phyloP scores from a whole-genome alignment of 2,329 filamentous ascomycete species.

The Diaporthe destruens region DNA sequence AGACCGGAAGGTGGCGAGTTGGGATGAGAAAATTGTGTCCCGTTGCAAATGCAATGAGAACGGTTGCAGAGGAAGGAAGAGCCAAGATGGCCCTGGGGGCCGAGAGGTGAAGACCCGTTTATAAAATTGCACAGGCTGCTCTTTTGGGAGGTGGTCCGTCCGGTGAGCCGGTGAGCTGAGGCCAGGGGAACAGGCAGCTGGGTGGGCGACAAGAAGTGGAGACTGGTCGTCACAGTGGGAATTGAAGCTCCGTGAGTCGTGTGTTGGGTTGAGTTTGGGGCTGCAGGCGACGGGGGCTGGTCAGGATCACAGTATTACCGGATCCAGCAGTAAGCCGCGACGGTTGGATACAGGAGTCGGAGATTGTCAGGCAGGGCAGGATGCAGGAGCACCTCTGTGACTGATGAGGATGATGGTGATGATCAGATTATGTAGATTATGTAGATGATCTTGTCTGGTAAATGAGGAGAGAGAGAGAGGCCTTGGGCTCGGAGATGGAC shows the following conservation, averaged over 20 bases:
- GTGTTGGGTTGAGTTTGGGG: slow-evolving; percentile 24
- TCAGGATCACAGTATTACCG: slow-evolving; percentile 30
- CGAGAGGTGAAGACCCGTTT: slow-evolving; percentile 37
- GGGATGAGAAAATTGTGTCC: slow-evolving; percentile 30
- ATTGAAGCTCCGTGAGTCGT: slow-evolving; percentile 30
- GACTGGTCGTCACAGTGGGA: slow-evolving; percentile 24
- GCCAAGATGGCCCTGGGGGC: slow-evolving; percentile 28
- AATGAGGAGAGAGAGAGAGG: neutral
- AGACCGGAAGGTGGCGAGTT: slow-evolving; percentile 41
- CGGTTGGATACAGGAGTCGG: slow-evolving; percentile 22
- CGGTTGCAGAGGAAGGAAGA: slow-evolving; percentile 34
- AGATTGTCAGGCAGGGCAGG: slow-evolving; percentile 20
- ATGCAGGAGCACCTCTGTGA: slow-evolving; percentile 12
- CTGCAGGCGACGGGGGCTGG: slow-evolving; percentile 19
- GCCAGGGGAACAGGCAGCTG: slow-evolving; percentile 26
- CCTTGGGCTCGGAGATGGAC: slow-evolving; percentile 15
- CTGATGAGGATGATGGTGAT: neutral
- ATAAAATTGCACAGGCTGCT: slow-evolving; percentile 41
- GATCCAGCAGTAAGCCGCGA: slow-evolving; percentile 27
- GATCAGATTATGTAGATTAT: neutral
- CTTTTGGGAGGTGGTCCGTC: slow-evolving; percentile 32
- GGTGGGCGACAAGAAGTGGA: slow-evolving; percentile 34
- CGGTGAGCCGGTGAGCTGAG: slow-evolving; percentile 27
- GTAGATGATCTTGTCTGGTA: slow-evolving; percentile 2
- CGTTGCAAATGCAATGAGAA: slow-evolving; percentile 43